A percentile compares a stretch with the other conserved stretches of the same genome.
Evolutionary conservation across 1,284 basidiomycete genomes (phyloP).

Genomic region (Ceratorhiza oryzae-sativae): DNA sequence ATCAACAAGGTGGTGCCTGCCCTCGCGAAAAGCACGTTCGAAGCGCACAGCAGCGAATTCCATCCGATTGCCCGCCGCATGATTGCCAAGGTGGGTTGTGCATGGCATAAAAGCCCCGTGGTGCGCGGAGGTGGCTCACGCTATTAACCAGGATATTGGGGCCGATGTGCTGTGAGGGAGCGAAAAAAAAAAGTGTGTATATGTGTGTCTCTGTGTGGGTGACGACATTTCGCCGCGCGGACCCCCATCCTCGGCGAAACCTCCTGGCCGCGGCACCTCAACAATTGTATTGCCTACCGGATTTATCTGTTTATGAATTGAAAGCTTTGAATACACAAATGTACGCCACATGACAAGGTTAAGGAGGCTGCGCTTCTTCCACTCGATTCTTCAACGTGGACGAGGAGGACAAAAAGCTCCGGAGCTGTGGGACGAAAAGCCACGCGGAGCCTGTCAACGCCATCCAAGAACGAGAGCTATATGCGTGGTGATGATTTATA

Average conservation of each 20-base stretch:
- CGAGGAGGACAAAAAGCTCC: background rate
- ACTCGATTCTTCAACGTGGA: background rate
- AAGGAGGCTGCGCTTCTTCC: background rate
- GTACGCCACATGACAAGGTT: background rate
- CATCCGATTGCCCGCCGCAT: conserved; percentile 78
- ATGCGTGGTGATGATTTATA: background rate
- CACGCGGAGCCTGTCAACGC: background rate
- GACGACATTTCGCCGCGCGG: too few species aligned
- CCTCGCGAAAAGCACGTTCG: conserved; percentile 69
- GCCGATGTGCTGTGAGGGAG: background rate
- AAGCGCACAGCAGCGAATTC: conserved; percentile 63
- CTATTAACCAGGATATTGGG: conserved; percentile 32
- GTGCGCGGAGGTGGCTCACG: background rate
- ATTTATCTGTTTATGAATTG: background rate
- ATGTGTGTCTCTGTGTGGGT: too few species aligned
- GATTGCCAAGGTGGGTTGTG: conserved; percentile 69
- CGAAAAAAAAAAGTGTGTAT: too few species aligned
- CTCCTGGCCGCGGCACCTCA: background rate
- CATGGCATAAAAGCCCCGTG: background rate
- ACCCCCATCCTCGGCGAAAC: background rate
- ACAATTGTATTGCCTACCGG: background rate
- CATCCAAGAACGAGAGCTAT: background rate
- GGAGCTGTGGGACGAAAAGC: background rate
- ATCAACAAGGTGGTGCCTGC: conserved; percentile 64
- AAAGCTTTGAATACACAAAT: background rate